Evolutionary conservation across 2,329 filamentous ascomycete species (phyloP).

Genomic region (Fusarium siculi): DNA sequence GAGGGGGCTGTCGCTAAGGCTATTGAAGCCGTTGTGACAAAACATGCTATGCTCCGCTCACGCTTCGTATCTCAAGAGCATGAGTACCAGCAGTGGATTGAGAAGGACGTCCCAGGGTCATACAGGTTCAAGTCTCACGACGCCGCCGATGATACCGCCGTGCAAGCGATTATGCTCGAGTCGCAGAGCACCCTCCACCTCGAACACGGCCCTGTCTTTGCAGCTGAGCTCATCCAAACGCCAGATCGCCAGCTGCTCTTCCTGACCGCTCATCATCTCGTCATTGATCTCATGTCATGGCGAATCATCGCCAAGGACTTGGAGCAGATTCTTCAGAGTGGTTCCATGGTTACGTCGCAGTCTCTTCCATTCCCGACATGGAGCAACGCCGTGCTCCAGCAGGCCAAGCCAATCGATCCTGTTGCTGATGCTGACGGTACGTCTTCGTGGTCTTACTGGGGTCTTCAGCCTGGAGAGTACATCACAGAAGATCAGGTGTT

Average conservation of each 20-base stretch:
- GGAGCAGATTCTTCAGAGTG: neutral
- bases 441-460: neutral
- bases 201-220: neutral
- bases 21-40: neutral
- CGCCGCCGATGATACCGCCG: neutral
- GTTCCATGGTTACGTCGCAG: neutral
- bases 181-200: neutral
- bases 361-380: neutral
- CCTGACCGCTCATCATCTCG: neutral
- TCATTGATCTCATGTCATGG: neutral
- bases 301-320: neutral
- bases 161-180: neutral
- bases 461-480: neutral
- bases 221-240: neutral
- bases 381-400: neutral
- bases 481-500: neutral
- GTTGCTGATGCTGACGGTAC: accelerated
- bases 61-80: neutral
- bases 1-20: neutral
- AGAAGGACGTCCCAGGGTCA: neutral
- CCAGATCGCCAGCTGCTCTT: neutral
- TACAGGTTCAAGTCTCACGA: neutral
- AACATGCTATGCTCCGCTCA: neutral
- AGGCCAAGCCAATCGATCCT: accelerated
- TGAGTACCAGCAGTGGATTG: neutral